Percentiles rank a stretch among this genome's conserved stretches.
Evolutionary conservation across 305 asterid genomes (phyloP).

Genomic region (Fraxinus ornus): DNA sequence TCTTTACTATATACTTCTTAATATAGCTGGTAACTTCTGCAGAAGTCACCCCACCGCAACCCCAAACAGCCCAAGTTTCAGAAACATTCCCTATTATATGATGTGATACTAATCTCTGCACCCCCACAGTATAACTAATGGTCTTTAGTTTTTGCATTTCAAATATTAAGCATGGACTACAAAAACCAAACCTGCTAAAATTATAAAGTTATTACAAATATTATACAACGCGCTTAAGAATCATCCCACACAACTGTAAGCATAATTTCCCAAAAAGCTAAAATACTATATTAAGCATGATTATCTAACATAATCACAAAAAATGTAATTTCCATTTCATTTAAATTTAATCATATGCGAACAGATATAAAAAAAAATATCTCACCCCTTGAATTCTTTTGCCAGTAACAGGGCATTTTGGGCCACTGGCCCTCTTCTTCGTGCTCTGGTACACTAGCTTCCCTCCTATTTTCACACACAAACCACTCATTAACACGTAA

Average conservation of each 20-base stretch:
- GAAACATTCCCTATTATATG: not conserved
- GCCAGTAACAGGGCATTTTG: slow-evolving; percentile 88
- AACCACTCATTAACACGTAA: not conserved
- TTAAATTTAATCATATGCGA: not conserved
- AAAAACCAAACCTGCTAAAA: not conserved
- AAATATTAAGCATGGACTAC: not conserved
- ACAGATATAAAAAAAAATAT: not conserved
- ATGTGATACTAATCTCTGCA: not conserved
- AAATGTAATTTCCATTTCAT: not conserved
- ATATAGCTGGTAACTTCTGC: not conserved
- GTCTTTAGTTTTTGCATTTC: not conserved
- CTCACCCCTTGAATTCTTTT: slow-evolving; percentile 85
- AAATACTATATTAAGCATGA: not conserved
- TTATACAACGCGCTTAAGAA: not conserved
- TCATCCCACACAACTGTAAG: not conserved
- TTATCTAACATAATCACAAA: not conserved
- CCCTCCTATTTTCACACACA: slow-evolving; percentile 49
- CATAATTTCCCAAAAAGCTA: not conserved
- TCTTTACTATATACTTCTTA: not conserved
- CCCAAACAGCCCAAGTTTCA: not conserved
- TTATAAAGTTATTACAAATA: not conserved
- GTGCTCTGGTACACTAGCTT: slow-evolving; percentile 77
- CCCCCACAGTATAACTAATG: not conserved
- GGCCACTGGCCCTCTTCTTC: slow-evolving; percentile 85
- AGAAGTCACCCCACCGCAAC: not conserved